Evolutionary conservation across 2,329 filamentous ascomycete genomes (phyloP).

Genomic region (Pseudogymnoascus destructans): DNA sequence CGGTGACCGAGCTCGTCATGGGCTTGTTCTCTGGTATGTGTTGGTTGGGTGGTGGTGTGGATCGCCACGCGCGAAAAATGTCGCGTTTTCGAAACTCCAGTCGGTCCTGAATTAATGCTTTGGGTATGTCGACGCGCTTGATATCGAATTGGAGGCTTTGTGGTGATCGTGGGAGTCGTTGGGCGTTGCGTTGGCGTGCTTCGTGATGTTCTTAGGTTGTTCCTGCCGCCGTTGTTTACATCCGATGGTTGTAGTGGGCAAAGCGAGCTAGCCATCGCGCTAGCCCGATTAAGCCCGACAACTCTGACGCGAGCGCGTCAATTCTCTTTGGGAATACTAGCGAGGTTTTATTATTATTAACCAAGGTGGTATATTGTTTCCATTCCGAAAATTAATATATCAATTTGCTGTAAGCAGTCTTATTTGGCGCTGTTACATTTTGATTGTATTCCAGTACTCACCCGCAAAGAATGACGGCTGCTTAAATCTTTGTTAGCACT

Average conservation of each 20-base stretch:
- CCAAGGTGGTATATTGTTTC: neutral
- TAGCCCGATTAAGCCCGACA: constrained; percentile 1
- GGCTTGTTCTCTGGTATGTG: neutral
- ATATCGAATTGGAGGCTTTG: neutral
- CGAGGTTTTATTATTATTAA: neutral
- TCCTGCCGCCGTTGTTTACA: constrained; percentile 8
- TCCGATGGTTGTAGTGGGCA: neutral
- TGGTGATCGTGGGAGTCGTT: neutral
- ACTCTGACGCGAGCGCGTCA: constrained; percentile 5
- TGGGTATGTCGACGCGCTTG: neutral
- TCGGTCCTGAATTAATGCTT: neutral
- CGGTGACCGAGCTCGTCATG: constrained; percentile 6
- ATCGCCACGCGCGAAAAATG: neutral
- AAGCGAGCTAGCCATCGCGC: neutral
- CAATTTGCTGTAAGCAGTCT: neutral
- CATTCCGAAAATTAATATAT: neutral
- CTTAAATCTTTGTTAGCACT: neutral
- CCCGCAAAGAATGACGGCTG: neutral
- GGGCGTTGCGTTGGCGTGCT: constrained; percentile 1
- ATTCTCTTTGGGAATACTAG: neutral
- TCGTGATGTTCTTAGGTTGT: constrained; percentile 7
- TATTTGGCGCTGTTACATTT: neutral
- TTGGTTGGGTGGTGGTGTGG: neutral
- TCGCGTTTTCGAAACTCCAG: constrained; percentile 1
- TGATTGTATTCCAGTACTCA: neutral